Evolutionary conservation across 2,329 filamentous ascomycete species (phyloP), one percentile per base, ranked within the genome.

Genomic region (Colletotrichum paranaense): DNA sequence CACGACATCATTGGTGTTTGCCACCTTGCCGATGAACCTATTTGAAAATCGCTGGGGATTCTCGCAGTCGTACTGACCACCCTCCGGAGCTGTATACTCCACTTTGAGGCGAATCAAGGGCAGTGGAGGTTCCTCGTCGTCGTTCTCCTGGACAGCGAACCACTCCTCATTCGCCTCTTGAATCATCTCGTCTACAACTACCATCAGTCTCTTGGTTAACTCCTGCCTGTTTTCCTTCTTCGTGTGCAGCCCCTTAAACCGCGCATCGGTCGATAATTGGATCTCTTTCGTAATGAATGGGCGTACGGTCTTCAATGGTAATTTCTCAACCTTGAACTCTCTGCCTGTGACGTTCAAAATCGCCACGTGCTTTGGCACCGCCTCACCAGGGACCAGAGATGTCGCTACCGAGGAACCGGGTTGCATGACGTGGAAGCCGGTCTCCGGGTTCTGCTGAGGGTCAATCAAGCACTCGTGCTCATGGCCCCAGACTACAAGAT

Each of bases 1-100:
- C 0, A 99, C 92, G 0, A 99, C 95, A 78, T 99, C 97, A 77
- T 95, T 97, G 11, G 92, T 92, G 79, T 99, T 99, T 72, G 97
- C 97, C 1, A 99, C 96, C 79, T 91, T 94, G n/a, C 92, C 93
- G 1, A 93, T 89, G 77, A 98, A 99, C 3, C 95, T 90, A 80
- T 97, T 97, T 0, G 96, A 98, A 79, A 98, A 98, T 9, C 97
- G 92, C 80, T 98, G 97, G 0, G 97, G 95, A 74, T 99, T 99
- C 81, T 98, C 97, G 75, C 93, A 92, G 76, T 98, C 94, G 78
- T 95, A 99, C 46, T 91, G 90, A 16, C 95, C 94, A 4, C 95
- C 95, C 57, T 97, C 94, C 0, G 93, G 93, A 0, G 95, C 92
- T 0, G 94, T 93, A 76, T 95, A 97, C 79, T 99, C 97, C 1